Conservation (phyloP, 73 alveolate genomes). For the Stentor coeruleus region DNA sequence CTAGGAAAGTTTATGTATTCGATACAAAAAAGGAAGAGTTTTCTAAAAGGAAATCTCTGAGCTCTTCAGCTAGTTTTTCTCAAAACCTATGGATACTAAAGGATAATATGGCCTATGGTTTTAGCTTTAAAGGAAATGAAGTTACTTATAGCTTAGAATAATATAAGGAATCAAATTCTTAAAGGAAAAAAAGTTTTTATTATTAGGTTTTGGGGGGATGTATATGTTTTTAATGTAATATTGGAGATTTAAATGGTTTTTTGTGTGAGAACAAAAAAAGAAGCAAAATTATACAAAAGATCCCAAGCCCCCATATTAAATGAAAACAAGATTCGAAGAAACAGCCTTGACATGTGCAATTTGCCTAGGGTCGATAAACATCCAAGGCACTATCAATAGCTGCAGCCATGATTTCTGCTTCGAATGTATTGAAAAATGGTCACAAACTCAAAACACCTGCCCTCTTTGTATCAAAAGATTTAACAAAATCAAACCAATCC, state of each 20-base stretch:
- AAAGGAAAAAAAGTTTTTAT: no score
- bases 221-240: no score
- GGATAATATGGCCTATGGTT: neutral
- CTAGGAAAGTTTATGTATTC: neutral
- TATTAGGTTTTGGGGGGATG: no score
- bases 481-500: neutral
- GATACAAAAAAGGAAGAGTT: neutral
- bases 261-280: no score
- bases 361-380: neutral
- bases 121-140: neutral
- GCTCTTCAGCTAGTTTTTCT: neutral
- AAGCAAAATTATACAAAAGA: no score
- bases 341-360: neutral
- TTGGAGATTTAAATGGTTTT: no score
- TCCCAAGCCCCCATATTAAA: neutral
- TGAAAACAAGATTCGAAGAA: neutral
- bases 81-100: neutral
- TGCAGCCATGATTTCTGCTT: neutral
- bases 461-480: neutral
- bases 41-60: neutral
- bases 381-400: neutral
- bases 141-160: neutral
- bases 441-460: neutral
- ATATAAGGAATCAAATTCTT: no score
- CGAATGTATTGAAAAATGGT: neutral